These are phyloP conservation scores for Trifolium pratense DNA, from an alignment of 306 rosid species.

Conservation along the genomic window DNA sequence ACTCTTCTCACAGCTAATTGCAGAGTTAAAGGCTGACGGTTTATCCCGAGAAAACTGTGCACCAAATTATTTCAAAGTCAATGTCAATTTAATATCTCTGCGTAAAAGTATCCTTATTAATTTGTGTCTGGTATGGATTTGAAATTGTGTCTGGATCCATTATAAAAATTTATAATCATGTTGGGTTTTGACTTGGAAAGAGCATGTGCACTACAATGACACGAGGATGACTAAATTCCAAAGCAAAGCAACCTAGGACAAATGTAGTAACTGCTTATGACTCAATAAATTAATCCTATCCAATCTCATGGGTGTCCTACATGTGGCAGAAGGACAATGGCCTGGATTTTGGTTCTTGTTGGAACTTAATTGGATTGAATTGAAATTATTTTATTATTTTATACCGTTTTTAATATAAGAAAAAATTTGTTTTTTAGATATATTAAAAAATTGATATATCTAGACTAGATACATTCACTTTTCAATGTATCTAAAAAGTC, in stretches of 20 bases:
- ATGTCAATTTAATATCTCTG: background rate
- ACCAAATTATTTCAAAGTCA: too few relatives aligned
- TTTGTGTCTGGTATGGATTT: background rate
- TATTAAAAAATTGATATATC: too few relatives aligned
- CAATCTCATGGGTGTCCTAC: constrained; percentile 30
- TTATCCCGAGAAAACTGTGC: too few relatives aligned
- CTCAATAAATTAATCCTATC: constrained; percentile 1
- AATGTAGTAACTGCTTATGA: constrained; percentile 23
- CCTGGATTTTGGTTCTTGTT: constrained; percentile 21
- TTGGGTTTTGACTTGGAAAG: constrained; percentile 26
- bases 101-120: background rate
- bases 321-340: constrained; percentile 28
- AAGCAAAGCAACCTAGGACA: constrained; percentile 36
- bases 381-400: too few relatives aligned
- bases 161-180: background rate
- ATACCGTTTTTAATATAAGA: too few relatives aligned
- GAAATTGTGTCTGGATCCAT: constrained; percentile 24
- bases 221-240: background rate
- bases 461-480: too few relatives aligned
- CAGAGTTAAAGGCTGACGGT: too few relatives aligned
- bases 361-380: background rate
- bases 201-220: constrained; percentile 30
- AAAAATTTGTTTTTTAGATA: too few relatives aligned
- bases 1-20: too few relatives aligned
- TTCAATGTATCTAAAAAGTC: too few relatives aligned